Evolutionary conservation across 2,329 filamentous ascomycete genomes (phyloP).

Genomic region (Teratosphaeria pseudoeucalypti): DNA sequence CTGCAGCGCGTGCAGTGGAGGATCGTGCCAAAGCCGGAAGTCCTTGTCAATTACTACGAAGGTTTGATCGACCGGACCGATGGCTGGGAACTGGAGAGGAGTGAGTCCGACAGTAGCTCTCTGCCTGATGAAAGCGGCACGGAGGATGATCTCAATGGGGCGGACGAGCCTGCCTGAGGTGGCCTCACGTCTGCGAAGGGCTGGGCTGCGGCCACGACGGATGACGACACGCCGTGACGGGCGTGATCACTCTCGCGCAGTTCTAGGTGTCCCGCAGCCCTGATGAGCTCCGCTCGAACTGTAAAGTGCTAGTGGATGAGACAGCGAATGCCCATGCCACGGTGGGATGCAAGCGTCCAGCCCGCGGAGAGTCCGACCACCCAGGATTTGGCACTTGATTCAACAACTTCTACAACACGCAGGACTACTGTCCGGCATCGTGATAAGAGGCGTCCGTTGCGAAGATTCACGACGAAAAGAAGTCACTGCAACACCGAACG

Average conservation of each 20-base stretch:
- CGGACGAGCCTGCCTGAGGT: background rate
- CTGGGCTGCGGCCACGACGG: background rate
- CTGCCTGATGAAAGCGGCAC: conserved; percentile 8
- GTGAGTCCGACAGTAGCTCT: conserved; percentile 8
- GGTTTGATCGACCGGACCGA: conserved; percentile 64
- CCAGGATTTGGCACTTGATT: too few species aligned
- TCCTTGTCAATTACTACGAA: conserved; percentile 84
- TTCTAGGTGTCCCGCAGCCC: background rate
- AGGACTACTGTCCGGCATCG: too few species aligned
- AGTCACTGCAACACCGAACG: too few species aligned
- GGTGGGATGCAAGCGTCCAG: too few species aligned
- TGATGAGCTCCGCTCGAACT: too few species aligned
- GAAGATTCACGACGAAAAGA: too few species aligned
- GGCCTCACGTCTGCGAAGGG: background rate
- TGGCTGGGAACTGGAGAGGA: conserved; percentile 44
- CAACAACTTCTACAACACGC: too few species aligned
- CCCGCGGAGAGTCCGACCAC: too few species aligned
- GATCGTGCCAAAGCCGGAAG: conserved; percentile 91
- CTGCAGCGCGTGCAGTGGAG: conserved; percentile 88
- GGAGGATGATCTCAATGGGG: background rate
- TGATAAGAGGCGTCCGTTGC: too few species aligned
- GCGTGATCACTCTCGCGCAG: background rate
- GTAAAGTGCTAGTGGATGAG: too few species aligned
- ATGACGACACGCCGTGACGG: background rate
- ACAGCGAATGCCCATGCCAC: too few species aligned